Conservation (phyloP, 495 filamentous ascomycete species). For the Eremomyces bilateralis region DNA sequence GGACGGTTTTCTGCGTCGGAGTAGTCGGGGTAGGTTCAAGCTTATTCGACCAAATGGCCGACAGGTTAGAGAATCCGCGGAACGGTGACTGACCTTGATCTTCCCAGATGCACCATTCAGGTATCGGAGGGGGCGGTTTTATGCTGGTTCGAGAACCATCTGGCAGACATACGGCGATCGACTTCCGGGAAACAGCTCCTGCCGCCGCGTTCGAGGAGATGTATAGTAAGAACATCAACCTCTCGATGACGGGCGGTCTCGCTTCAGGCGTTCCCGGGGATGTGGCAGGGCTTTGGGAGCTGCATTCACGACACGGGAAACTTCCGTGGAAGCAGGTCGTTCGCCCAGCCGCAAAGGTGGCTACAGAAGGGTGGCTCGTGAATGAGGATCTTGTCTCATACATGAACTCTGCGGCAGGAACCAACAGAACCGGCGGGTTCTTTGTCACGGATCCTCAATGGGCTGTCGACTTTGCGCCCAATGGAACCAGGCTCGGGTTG, state of each 20-base stretch:
- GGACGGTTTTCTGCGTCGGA: constrained; percentile 17
- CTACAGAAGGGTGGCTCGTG: constrained; percentile 52
- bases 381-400: constrained; percentile 47
- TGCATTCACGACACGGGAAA: constrained; percentile 51
- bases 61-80: no score
- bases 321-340: constrained; percentile 51
- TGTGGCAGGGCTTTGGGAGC: constrained; percentile 48
- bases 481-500: constrained; percentile 42
- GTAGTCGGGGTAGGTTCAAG: constrained; percentile 49
- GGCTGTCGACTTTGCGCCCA: constrained; percentile 75
- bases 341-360: constrained; percentile 48
- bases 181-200: constrained; percentile 6
- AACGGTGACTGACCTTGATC: no score
- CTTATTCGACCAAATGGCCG: no score
- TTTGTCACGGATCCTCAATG: constrained; percentile 50
- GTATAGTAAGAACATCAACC: constrained; percentile 1
- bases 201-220: constrained; percentile 6
- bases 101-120: no score
- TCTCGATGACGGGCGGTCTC: constrained; percentile 1
- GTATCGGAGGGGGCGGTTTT: constrained; percentile 5
- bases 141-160: constrained; percentile 2
- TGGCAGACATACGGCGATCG: not conserved
- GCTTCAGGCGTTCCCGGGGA: constrained; percentile 58
- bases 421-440: constrained; percentile 28
- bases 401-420: constrained; percentile 26